Percentiles rank a stretch among this genome's conserved stretches.
These are phyloP conservation scores for Colletotrichum gigasporum DNA, from an alignment of 2,329 filamentous ascomycete species.

Conservation along the genomic window DNA sequence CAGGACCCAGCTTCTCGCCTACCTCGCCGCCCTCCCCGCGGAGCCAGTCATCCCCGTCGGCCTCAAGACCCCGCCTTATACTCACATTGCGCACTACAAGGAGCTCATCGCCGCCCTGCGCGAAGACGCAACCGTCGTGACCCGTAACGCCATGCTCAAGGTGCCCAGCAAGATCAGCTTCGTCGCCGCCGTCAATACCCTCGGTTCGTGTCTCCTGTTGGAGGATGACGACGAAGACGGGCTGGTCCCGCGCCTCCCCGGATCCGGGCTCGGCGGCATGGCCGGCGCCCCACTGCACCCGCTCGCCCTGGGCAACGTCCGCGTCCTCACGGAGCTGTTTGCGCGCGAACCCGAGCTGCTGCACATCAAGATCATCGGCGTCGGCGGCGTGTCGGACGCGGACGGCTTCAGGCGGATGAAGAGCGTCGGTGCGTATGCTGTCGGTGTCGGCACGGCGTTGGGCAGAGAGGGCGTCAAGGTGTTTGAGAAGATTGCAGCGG, in stretches of 20 bases:
- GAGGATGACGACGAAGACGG: constrained; percentile 31
- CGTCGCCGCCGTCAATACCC: constrained; percentile 77
- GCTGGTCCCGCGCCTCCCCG: constrained; percentile 52
- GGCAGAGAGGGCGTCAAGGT: constrained; percentile 69
- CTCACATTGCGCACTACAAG: constrained; percentile 72
- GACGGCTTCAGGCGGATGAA: constrained; percentile 73
- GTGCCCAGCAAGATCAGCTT: constrained; percentile 60
- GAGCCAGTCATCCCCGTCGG: constrained; percentile 57
- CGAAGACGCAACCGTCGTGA: constrained; percentile 24
- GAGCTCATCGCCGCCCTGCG: constrained; percentile 62
- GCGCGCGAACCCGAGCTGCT: constrained; percentile 57
- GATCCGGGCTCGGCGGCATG: constrained; percentile 73
- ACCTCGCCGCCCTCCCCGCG: constrained; percentile 59
- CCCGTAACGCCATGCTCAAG: constrained; percentile 21
- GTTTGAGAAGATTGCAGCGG: constrained; percentile 65
- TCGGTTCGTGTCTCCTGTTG: constrained; percentile 74
- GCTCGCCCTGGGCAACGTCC: constrained; percentile 78
- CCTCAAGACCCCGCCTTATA: constrained; percentile 82
- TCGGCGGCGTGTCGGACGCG: constrained; percentile 75
- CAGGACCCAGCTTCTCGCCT: constrained; percentile 57
- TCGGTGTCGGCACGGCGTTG: constrained; percentile 76
- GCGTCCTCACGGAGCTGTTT: constrained; percentile 69
- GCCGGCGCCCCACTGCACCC: constrained; percentile 78
- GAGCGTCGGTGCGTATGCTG: constrained; percentile 70
- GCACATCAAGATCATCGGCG: constrained; percentile 72